phyloP scores from a whole-genome alignment of 2,329 filamentous ascomycete genomes.

The Akanthomyces dipterigenus region DNA sequence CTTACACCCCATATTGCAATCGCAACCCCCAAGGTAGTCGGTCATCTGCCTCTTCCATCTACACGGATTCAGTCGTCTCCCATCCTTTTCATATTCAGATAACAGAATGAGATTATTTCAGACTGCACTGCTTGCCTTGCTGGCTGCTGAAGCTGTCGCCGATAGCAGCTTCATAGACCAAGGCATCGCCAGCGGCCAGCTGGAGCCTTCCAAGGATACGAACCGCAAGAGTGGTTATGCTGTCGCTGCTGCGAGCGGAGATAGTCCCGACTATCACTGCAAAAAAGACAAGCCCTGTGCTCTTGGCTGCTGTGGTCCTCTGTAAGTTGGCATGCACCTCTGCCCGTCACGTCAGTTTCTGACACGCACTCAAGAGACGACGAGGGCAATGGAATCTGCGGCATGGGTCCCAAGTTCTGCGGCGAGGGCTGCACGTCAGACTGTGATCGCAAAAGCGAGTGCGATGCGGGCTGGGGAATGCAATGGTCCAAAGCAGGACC shows the following conservation, averaged over 20 bases:
- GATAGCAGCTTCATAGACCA: not conserved
- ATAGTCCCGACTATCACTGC: not conserved
- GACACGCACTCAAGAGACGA: not conserved
- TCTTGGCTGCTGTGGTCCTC: slow-evolving; percentile 17
- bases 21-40: not conserved
- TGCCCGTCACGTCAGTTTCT: not conserved
- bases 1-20: not conserved
- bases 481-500: slow-evolving; percentile 17
- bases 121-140: not conserved
- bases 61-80: not conserved
- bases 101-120: not conserved
- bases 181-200: not conserved
- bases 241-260: not conserved
- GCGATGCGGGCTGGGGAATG: slow-evolving; percentile 25
- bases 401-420: slow-evolving; percentile 11
- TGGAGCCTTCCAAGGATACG: not conserved
- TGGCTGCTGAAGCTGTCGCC: not conserved
- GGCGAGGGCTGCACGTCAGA: slow-evolving; percentile 13
- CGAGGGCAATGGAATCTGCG: not conserved
- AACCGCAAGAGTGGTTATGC: not conserved
- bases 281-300: slow-evolving; percentile 13
- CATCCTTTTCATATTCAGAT: not conserved
- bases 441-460: slow-evolving; percentile 23
- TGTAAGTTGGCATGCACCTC: not conserved
- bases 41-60: not conserved